These are phyloP conservation scores for Mollisiaceae sp. DNA, from an alignment of 2,329 filamentous ascomycete genomes.

Conservation along the genomic window DNA sequence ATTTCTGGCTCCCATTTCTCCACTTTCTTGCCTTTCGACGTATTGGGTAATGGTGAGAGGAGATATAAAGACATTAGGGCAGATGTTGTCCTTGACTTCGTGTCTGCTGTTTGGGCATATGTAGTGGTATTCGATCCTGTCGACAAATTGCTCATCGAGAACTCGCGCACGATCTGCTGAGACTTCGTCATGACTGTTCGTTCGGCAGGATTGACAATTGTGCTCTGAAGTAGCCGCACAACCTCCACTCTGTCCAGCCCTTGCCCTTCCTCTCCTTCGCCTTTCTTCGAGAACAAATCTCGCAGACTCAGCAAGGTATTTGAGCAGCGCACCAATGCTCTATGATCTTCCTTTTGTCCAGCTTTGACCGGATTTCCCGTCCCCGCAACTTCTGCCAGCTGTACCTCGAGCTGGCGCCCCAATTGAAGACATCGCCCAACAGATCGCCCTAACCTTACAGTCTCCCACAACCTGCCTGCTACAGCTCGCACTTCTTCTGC, in stretches of 20 bases:
- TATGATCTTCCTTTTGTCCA: constrained; percentile 66
- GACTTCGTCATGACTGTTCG: constrained; percentile 73
- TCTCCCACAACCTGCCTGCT: constrained; percentile 79
- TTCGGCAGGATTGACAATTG: constrained; percentile 74
- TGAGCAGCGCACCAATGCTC: constrained; percentile 80
- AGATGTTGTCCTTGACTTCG: constrained; percentile 72
- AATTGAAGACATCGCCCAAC: constrained; percentile 81
- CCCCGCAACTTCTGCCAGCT: constrained; percentile 69
- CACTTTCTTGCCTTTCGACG: constrained; percentile 57
- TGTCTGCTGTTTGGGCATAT: constrained; percentile 73
- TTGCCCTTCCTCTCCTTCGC: constrained; percentile 74
- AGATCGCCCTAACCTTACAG: constrained; percentile 75
- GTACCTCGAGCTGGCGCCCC: constrained; percentile 85
- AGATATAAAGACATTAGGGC: constrained; percentile 81
- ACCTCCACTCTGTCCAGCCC: constrained; percentile 77
- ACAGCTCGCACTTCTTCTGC: constrained; percentile 83
- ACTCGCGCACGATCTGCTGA: constrained; percentile 82
- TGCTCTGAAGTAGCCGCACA: constrained; percentile 71
- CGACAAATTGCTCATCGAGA: constrained; percentile 69
- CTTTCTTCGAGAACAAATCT: constrained; percentile 71
- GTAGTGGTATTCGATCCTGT: constrained; percentile 55
- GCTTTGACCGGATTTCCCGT: constrained; percentile 44
- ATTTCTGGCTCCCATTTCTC: constrained; percentile 61
- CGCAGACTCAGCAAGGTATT: constrained; percentile 78
- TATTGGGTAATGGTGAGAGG: constrained; percentile 69